These are phyloP conservation scores for Purpureocillium lavendulum DNA, from an alignment of 2,329 filamentous ascomycete genomes.

Conservation along the genomic window DNA sequence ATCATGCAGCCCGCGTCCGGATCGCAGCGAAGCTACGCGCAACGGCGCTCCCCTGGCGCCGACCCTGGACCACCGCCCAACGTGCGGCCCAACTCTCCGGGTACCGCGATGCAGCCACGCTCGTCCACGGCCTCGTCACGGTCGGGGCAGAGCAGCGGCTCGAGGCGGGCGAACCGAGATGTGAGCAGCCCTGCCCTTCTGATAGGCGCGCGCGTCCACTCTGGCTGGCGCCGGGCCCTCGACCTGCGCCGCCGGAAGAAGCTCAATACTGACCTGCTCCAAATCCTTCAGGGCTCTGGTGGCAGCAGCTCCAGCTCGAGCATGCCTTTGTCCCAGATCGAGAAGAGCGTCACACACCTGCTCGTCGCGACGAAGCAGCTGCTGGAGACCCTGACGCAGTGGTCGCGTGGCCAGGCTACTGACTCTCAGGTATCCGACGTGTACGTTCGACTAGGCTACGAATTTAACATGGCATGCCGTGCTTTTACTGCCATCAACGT, in stretches of 20 bases:
- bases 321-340: constrained; percentile 85
- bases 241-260: neutral
- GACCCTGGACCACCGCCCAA: constrained; percentile 51
- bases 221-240: constrained; percentile 1
- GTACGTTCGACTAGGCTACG: constrained; percentile 93
- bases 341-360: constrained; percentile 97
- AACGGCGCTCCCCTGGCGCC: constrained; percentile 55
- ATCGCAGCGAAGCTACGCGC: constrained; percentile 40
- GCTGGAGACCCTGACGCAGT: constrained; percentile 93
- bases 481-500: constrained; percentile 96
- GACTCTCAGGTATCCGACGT: constrained; percentile 97
- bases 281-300: constrained; percentile 34
- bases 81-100: constrained; percentile 54
- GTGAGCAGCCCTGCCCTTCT: constrained; percentile 15
- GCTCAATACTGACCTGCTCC: constrained; percentile 1
- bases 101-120: constrained; percentile 50
- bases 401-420: constrained; percentile 86
- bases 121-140: constrained; percentile 61
- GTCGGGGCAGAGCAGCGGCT: constrained; percentile 33
- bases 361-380: constrained; percentile 97
- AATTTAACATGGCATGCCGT: constrained; percentile 98
- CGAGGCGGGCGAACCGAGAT: constrained; percentile 24
- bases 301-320: constrained; percentile 55
- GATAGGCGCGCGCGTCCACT: constrained; percentile 1
- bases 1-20: constrained; percentile 40